A percentile compares a stretch with the other conserved stretches of the same genome.
These are phyloP conservation scores for Alternaria atra DNA, from an alignment of 2,329 filamentous ascomycete species.

Conservation along the genomic window DNA sequence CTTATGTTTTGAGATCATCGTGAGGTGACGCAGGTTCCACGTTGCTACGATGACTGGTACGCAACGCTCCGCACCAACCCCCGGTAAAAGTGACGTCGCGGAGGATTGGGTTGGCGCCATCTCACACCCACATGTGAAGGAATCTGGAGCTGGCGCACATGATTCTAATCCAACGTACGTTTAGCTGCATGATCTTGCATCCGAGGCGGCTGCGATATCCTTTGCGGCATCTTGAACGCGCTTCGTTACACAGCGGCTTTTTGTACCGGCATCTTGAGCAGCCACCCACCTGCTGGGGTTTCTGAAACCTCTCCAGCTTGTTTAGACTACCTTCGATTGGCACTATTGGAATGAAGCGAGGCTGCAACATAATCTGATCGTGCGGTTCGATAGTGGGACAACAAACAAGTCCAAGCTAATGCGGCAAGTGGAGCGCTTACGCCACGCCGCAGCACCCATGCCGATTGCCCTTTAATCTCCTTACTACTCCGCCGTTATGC, in stretches of 20 bases:
- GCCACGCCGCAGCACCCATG: not conserved
- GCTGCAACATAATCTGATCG: not conserved
- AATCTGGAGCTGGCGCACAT: not conserved
- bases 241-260: not conserved
- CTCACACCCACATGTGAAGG: not conserved
- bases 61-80: conserved; percentile 9
- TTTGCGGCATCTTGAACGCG: not conserved
- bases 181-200: conserved; percentile 22
- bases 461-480: not conserved
- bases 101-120: not conserved
- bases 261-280: not conserved
- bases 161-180: not conserved
- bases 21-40: not conserved
- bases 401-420: conserved; percentile 1
- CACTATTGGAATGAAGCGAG: not conserved
- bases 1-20: not conserved
- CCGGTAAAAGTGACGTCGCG: conserved; percentile 6
- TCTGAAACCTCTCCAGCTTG: not conserved
- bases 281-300: not conserved
- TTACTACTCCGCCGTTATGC: not conserved
- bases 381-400: not conserved
- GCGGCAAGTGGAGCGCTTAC: conserved; percentile 11
- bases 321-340: not conserved
- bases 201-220: conserved; percentile 1
- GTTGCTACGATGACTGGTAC: conserved; percentile 1